Conservation (phyloP, 306 rosid genomes). For the Begonia fuchsioides region DNA sequence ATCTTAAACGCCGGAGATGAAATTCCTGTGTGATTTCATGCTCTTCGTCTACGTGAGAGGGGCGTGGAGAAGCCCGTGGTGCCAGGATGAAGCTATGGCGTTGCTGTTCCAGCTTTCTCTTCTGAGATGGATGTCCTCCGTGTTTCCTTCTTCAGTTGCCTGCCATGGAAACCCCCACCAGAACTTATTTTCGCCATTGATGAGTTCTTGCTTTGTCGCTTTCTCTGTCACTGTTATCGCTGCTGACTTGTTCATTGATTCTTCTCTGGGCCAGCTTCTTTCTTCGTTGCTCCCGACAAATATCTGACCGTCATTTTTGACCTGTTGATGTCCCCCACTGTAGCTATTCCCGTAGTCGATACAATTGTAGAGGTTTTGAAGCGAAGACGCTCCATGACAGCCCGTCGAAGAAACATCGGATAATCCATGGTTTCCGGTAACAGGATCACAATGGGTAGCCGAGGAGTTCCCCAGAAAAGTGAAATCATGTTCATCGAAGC, state of each 20-base stretch:
- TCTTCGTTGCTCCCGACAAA: constrained; percentile 2
- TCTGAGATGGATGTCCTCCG: constrained; percentile 14
- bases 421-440: no score
- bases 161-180: constrained; percentile 93
- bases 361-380: constrained; percentile 37
- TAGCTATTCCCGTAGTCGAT: constrained; percentile 32
- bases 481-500: constrained; percentile 41
- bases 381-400: background rate
- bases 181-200: constrained; percentile 32
- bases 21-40: no score
- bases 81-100: constrained; percentile 60
- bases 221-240: constrained; percentile 42
- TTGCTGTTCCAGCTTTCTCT: constrained; percentile 53
- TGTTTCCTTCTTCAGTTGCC: constrained; percentile 40
- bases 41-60: constrained; percentile 50
- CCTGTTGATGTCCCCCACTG: constrained; percentile 26
- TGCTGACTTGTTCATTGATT: constrained; percentile 29
- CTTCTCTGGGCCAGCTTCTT: constrained; percentile 25
- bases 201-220: constrained; percentile 66
- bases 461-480: constrained; percentile 20
- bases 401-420: no score
- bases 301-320: constrained; percentile 21
- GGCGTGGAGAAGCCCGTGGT: constrained; percentile 59
- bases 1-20: no score
- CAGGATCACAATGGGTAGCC: no score